These are phyloP conservation scores for Trypanosoma vivax DNA, from an alignment of 208 protist genomes.

Conservation along the genomic window DNA sequence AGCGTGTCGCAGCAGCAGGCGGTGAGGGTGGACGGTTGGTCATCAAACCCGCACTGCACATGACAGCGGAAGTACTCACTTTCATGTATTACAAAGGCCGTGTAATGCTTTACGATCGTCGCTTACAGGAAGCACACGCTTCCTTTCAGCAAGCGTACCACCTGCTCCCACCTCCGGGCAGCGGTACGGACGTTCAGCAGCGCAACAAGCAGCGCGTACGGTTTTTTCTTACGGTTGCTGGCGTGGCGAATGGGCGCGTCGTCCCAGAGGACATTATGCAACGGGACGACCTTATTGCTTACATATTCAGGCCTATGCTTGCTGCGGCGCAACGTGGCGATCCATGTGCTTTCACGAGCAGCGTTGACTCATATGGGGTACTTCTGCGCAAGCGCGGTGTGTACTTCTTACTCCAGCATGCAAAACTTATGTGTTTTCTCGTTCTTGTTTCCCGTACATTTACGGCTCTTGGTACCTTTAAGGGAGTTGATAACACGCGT, in stretches of 20 bases:
- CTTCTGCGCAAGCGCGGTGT: slow-evolving; percentile 60
- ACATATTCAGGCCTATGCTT: slow-evolving; percentile 44
- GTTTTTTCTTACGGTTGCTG: slow-evolving; percentile 70
- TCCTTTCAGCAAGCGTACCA: slow-evolving; percentile 51
- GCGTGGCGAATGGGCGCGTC: slow-evolving; percentile 35
- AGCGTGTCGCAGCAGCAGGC: slow-evolving; percentile 29
- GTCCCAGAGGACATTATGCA: slow-evolving; percentile 37
- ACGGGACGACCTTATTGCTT: slow-evolving; percentile 31
- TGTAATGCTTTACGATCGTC: slow-evolving; percentile 63
- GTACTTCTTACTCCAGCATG: slow-evolving; percentile 58
- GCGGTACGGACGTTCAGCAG: slow-evolving; percentile 44
- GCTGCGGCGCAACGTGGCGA: slow-evolving; percentile 47
- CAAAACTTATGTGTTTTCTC: slow-evolving; percentile 54
- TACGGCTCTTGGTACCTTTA: slow-evolving; percentile 30
- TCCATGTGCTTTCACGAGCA: slow-evolving; percentile 31
- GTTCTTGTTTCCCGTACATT: slow-evolving; percentile 56
- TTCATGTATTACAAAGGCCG: slow-evolving; percentile 78
- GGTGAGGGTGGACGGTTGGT: slow-evolving; percentile 46
- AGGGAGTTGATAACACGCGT: slow-evolving; percentile 58
- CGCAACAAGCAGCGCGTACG: slow-evolving; percentile 75
- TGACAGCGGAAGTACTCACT: slow-evolving; percentile 72
- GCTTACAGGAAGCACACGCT: slow-evolving; percentile 39
- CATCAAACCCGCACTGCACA: slow-evolving; percentile 66
- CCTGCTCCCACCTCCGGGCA: slow-evolving; percentile 51
- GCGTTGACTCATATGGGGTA: slow-evolving; percentile 35